phyloP scores from a whole-genome alignment of 192 early-diverging fungal species.

The Gaertneriomyces semiglobifer region DNA sequence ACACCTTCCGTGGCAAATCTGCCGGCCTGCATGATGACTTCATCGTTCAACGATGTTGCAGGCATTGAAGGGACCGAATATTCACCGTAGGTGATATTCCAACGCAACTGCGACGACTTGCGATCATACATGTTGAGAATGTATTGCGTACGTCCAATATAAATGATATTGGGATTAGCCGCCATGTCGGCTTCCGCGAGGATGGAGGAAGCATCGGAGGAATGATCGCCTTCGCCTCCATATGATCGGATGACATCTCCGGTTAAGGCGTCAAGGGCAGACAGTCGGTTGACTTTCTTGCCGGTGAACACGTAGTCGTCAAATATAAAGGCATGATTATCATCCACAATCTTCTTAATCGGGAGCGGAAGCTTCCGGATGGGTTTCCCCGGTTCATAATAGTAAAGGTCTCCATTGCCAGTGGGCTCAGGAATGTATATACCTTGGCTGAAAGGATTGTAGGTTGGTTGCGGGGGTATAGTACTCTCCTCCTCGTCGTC shows the following conservation, averaged over 20 bases:
- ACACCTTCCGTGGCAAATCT: no score
- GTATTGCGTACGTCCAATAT: conserved; percentile 38
- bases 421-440: conserved; percentile 73
- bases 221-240: conserved; percentile 39
- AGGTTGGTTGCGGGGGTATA: no score
- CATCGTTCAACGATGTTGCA: no score
- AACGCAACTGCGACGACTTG: conserved; percentile 32
- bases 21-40: no score
- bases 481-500: no score
- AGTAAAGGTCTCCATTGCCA: conserved; percentile 65
- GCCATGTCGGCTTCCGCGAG: not conserved
- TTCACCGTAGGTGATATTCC: conserved; percentile 47
- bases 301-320: conserved; percentile 64
- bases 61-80: conserved; percentile 16
- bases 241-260: conserved; percentile 60
- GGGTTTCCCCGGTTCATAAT: conserved; percentile 45
- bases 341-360: conserved; percentile 66
- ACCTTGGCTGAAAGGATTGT: conserved; percentile 22
- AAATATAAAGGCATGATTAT: conserved; percentile 50
- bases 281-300: conserved; percentile 60
- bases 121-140: conserved; percentile 54
- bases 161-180: not conserved
- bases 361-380: conserved; percentile 65
- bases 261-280: conserved; percentile 65
- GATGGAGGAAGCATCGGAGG: not conserved